Evolutionary conservation across 1,284 basidiomycete genomes (phyloP).

Genomic region (Pulchroboletus neoregius): DNA sequence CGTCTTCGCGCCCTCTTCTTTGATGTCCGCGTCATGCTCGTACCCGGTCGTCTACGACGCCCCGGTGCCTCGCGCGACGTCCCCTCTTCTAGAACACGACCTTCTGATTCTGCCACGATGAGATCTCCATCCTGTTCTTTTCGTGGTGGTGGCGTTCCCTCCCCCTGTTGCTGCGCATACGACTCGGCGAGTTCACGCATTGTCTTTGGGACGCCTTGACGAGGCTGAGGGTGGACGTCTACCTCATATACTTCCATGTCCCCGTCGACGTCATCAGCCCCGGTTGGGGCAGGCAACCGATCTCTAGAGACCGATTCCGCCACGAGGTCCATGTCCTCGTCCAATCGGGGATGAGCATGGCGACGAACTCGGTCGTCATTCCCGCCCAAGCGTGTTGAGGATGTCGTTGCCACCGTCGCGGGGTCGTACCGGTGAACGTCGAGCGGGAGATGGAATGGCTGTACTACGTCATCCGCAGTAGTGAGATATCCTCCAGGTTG

Average conservation of each 20-base stretch:
- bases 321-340: not conserved
- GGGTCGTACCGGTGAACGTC: conserved; percentile 39
- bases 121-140: conserved; percentile 5
- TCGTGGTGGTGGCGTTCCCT: conserved; percentile 6
- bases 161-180: conserved; percentile 20
- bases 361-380: conserved; percentile 3
- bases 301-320: conserved; percentile 5
- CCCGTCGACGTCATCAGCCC: conserved; percentile 13
- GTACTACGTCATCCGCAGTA: conserved; percentile 69
- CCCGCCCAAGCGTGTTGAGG: not conserved
- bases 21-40: conserved; percentile 19
- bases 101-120: conserved; percentile 2
- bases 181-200: conserved; percentile 65
- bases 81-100: conserved; percentile 4
- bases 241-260: conserved; percentile 31
- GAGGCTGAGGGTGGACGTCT: conserved; percentile 21
- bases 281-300: conserved; percentile 19
- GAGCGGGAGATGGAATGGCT: conserved; percentile 65
- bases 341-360: not conserved
- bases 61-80: conserved; percentile 5
- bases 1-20: conserved; percentile 26
- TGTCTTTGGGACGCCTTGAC: conserved; percentile 44
- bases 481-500: conserved; percentile 61
- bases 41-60: conserved; percentile 7
- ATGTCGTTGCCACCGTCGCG: conserved; percentile 18